Base-by-base conservation (phyloP, 306 rosid genomes). In the Lathyrus sativus region DNA sequence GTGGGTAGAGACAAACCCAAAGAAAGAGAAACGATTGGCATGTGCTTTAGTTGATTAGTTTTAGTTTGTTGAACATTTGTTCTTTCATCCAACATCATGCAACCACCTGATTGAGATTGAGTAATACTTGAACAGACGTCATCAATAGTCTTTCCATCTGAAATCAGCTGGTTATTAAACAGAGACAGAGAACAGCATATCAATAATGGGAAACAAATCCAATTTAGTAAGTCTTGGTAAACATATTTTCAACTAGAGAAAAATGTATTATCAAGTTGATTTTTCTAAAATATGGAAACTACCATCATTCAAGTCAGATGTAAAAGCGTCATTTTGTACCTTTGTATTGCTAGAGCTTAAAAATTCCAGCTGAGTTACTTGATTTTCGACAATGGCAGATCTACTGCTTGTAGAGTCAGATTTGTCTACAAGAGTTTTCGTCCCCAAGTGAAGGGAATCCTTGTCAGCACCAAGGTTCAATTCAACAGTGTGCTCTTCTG, bases 1-100 rank as follows among this genome's bases (percentile, higher is more conserved):
- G 58, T 3, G 4, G 86, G 88, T 62, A 79, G 64, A 67, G 86
- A 80, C 72, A 82, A 79, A 66, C 86, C 87, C 62, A 87, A 54
- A 71, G 80, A 51, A 39, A 86, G 75, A 19, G 86, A 81, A 68
- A 80, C n/a, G 24, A 6, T 39, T 44, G 80, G 76, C 63, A 51
- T 33, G 48, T 37, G 69, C 18, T 74, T 75, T 42, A 50, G 59
- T 61, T 29, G 65, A 67, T 33, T 48, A 59, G 53, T 76, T 48
- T 64, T 68, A 28, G 74, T 66, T 64, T 65, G 73, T 57, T 44
- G 81, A 60, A 71, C 68, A 41, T 55, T 37, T 68, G 55, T 64
- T 71, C 78, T 78, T 76, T 70, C 81, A 57, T 78, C 81, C 15
- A 76, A 50, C 68, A 72, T 76, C 65, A 68, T 39, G 75, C 35